Percentiles rank a stretch among this genome's conserved stretches.
Conservation (phyloP, 2,329 filamentous ascomycete species). For the Monilinia vaccinii-corymbosi region DNA sequence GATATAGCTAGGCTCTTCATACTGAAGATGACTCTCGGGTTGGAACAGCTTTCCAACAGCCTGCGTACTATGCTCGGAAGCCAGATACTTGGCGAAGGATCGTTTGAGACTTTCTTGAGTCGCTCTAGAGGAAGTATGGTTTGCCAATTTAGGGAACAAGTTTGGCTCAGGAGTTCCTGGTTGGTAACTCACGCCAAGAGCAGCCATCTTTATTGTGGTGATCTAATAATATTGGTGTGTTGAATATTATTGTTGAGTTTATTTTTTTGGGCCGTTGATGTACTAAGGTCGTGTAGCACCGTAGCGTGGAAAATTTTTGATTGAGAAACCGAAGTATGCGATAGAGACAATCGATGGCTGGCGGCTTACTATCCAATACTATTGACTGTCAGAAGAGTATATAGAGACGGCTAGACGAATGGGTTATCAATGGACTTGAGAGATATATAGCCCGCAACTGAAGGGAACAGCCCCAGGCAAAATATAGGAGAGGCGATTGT, state of each 20-base stretch:
- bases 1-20: constrained; percentile 40
- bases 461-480: not conserved
- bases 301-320: not conserved
- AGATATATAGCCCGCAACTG: not conserved
- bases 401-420: not conserved
- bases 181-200: constrained; percentile 19
- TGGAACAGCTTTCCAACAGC: constrained; percentile 37
- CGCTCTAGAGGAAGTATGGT: constrained; percentile 23
- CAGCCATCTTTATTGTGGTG: constrained; percentile 19
- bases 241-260: not conserved
- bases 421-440: not conserved
- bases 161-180: constrained; percentile 21
- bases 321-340: no score
- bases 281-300: not conserved
- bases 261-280: not conserved
- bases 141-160: constrained; percentile 20
- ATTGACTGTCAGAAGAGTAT: not conserved
- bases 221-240: not conserved
- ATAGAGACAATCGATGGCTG: not conserved
- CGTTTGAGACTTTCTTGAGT: constrained; percentile 27
- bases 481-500: not conserved
- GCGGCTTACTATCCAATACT: not conserved
- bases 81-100: constrained; percentile 28
- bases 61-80: constrained; percentile 22
- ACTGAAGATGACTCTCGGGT: constrained; percentile 45